Base-by-base conservation (phyloP, 139 green algal genomes). In the Nannochloris sp. region DNA sequence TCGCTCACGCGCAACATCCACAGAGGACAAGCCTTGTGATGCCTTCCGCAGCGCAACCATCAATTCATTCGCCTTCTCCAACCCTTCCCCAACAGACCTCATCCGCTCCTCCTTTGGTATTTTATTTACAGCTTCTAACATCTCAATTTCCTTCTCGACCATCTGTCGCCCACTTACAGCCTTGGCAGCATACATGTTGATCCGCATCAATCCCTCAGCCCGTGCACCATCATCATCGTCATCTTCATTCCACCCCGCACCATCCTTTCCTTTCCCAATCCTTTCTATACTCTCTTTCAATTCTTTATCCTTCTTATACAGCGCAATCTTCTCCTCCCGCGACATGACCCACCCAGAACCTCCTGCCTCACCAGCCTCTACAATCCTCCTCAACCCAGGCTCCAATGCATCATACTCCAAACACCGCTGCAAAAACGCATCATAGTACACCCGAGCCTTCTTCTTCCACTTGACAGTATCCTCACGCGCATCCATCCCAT, bases 151-250 rank as follows among this genome's bases (percentile, higher is more conserved):
- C 65, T 91, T 79, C 37, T 29, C 19, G 14, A 87, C 19, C 0
- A 59, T 34, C 5, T 48, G 23, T 36, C 71, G 64, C 23, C 40
- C 16, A 46, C 85, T 74, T 1, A 78, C 40, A 18, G 76, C 66
- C 37, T 71, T 72, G n/a, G 85, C 63, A 10, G 58, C 78, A 4
- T 64, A 62, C 29, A 82, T 46, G 44, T 83, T 67, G 5, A 81
- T 19, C 36, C 70, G 71, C 68, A 81, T 43, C 19, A 80, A 18
- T 74, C 68, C 77, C 24, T 69, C 19, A 48, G 69, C 69, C 9
- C 84, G 73, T 59, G 86, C 79, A 21, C 62, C 68, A 29, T 81
- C 85, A 57, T 87, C 78, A 40, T 81, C 79, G 40, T 66, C 51
- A 12, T 61, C 29, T 24, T 62, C 48, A 72, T 68, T 12, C 40